A percentile compares a stretch with the other conserved stretches of the same genome.
Evolutionary conservation across 192 early-diverging fungal species (phyloP).

Genomic region (Thamnidium elegans): DNA sequence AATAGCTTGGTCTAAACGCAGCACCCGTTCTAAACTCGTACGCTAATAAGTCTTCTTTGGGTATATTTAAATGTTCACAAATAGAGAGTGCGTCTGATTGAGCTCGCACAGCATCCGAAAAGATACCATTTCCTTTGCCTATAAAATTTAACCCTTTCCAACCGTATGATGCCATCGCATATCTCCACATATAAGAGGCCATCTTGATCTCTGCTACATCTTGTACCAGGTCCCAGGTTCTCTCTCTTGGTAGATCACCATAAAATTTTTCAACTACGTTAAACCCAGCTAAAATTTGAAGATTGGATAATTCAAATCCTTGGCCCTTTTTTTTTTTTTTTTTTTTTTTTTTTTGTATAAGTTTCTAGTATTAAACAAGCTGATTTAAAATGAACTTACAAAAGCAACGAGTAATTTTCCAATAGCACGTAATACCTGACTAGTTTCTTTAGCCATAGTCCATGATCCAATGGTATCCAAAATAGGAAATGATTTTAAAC

Average conservation of each 20-base stretch:
- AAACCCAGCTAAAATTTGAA: conserved; percentile 65
- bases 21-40: conserved; percentile 67
- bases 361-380: background rate
- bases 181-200: conserved; percentile 44
- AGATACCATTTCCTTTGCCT: conserved; percentile 65
- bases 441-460: conserved; percentile 40
- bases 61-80: conserved; percentile 59
- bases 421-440: conserved; percentile 32
- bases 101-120: conserved; percentile 63
- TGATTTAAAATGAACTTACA: conserved; percentile 17
- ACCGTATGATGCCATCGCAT: conserved; percentile 55
- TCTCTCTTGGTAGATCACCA: conserved; percentile 36
- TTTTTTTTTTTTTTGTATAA: background rate
- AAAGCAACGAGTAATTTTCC: conserved; percentile 35
- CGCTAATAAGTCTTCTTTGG: conserved; percentile 63
- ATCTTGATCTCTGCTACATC: conserved; percentile 35
- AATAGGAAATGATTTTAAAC: conserved; percentile 32
- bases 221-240: conserved; percentile 45
- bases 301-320: conserved; percentile 66
- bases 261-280: conserved; percentile 69
- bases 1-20: conserved; percentile 72
- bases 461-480: conserved; percentile 35
- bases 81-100: conserved; percentile 70
- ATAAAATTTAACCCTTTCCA: conserved; percentile 77
- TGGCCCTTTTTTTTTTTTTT: conserved; percentile 48